Base-by-base conservation (phyloP, 2,329 filamentous ascomycete genomes). In the Colletotrichum melonis region DNA sequence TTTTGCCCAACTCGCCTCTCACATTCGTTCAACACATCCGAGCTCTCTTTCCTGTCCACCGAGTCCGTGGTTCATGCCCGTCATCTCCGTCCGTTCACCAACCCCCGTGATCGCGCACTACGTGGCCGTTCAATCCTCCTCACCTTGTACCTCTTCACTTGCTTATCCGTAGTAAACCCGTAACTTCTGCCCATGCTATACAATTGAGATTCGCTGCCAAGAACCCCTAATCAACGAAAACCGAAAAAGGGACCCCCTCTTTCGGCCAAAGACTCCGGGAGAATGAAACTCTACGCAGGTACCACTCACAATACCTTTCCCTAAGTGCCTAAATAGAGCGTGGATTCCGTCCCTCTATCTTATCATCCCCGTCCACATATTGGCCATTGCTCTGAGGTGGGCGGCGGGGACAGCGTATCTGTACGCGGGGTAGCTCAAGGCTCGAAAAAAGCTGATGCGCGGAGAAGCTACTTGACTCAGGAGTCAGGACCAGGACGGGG, bases 251-350 rank as follows among this genome's bases (percentile, higher is more conserved):
- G 42, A n/a, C 19, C 42, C 42, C 42, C 16, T 49, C 42, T n/a
- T 49, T 26, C 60, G 42, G 24, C 60, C 60, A 22, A 56, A 32
- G 35, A 52, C 22, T 35, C 52, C 22, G 49, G 49, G 46, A 58
- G 19, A 24, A 42, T 58, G 58, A 42, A 49, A 63, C 64, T 69
- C 52, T 69, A 69, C 68, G 58, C 52, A 69, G 64, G 58, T 32
- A 58, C 58, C 38, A 42, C 38, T 42, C 14, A 42, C 16, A 28
- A 65, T 49, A 4, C 19, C 42, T n/a, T n/a, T n/a, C 11, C 9
- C 1, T 9, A 35, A n/a, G 30, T 32, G 30, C 30, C 30, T 32
- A 32, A 49, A 9, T n/a, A 42, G 35, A 42, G 60, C 63, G 28
- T 28, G 46, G 16, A 19, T 12, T 35, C 30, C 28, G 5, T 55